Base-by-base conservation (phyloP, 176 grass and related monocot genomes). In the Avena eriantha region DNA sequence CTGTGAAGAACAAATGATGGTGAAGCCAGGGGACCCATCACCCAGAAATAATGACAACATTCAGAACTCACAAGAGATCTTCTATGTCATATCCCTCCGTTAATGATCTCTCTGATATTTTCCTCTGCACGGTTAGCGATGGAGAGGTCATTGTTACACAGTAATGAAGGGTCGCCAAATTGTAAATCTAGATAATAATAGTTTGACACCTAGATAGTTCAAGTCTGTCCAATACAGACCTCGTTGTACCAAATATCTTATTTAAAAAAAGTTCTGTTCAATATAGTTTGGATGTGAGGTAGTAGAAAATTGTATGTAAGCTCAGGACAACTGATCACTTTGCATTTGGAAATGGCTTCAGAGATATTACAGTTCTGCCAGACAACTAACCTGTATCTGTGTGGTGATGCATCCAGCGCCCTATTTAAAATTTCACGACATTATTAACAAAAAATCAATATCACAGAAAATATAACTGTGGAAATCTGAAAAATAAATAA, bases 321-420 rank as follows among this genome's bases (percentile, higher is more conserved):
- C 12, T 53, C 10, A 51, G 24, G 31, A 46, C 11, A 78, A 88
- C 19, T 59, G 18, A 77, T 22, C 51, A 70, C 22, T 24, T 60
- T 5, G 21, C 22, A 67, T 65, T 65, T 65, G 24, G 61, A 1
- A 36, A 76, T 36, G 24, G 33, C 50, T 85, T 12, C 33, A 66
- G 53, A 82, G 63, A 82, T 0, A 69, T 19, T 10, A 69, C 8
- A 69, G 7, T 69, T 69, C 3, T 69, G 60, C 7, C 39, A 41
- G 39, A 76, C 18, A 72, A 75, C 86, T 88, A 79, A 95, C 93
- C 96, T 95, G 92, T 86, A 98, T 95, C 58, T 80, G 86, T 80
- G 92, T 69, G 13, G 96, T 95, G 71, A 98, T 91, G 69, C n/a
- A 33, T 54, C 96, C 93, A 73, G 76, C 73, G 54, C 92, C 92